These are phyloP conservation scores for Tremellales sp. DNA, from an alignment of 1,284 basidiomycete genomes.

Conservation along the genomic window DNA sequence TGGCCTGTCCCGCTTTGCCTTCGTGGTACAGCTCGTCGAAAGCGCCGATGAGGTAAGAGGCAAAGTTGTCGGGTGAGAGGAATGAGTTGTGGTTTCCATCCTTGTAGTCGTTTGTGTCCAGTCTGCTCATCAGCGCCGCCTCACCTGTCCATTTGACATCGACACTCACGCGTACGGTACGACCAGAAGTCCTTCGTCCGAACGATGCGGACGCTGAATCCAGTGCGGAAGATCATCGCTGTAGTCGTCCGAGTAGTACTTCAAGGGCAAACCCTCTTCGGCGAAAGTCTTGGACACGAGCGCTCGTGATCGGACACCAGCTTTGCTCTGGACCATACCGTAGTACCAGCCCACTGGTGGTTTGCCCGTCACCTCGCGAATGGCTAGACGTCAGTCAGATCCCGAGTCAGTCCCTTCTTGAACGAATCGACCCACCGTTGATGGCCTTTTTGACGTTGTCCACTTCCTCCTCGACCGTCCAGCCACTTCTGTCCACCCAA, in stretches of 20 bases:
- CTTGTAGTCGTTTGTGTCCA: slow-evolving; percentile 48
- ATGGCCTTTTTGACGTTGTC: slow-evolving; percentile 30
- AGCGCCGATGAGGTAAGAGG: slow-evolving; percentile 45
- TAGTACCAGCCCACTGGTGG: slow-evolving; percentile 48
- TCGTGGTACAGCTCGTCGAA: slow-evolving; percentile 47
- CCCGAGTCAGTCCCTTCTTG: neutral
- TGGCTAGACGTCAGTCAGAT: no score
- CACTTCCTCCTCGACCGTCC: slow-evolving; percentile 22
- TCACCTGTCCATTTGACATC: neutral
- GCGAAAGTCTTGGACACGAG: slow-evolving; percentile 24
- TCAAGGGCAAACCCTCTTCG: slow-evolving; percentile 19
- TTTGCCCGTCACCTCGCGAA: slow-evolving; percentile 14
- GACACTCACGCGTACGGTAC: slow-evolving; percentile 21
- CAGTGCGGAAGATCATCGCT: slow-evolving; percentile 50
- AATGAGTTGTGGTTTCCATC: slow-evolving; percentile 46
- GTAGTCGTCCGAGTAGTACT: slow-evolving; percentile 28
- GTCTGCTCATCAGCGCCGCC: slow-evolving; percentile 7
- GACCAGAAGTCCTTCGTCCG: slow-evolving; percentile 34
- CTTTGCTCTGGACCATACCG: slow-evolving; percentile 32
- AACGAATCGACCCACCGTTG: slow-evolving; percentile 8
- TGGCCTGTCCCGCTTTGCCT: slow-evolving; percentile 34
- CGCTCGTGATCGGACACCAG: slow-evolving; percentile 14
- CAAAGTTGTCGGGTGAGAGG: slow-evolving; percentile 43
- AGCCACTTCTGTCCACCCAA: slow-evolving; percentile 23
- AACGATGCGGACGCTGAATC: slow-evolving; percentile 19